Evolutionary conservation across 495 filamentous ascomycete genomes (phyloP).

Genomic region (Penicillium maclennaniae): DNA sequence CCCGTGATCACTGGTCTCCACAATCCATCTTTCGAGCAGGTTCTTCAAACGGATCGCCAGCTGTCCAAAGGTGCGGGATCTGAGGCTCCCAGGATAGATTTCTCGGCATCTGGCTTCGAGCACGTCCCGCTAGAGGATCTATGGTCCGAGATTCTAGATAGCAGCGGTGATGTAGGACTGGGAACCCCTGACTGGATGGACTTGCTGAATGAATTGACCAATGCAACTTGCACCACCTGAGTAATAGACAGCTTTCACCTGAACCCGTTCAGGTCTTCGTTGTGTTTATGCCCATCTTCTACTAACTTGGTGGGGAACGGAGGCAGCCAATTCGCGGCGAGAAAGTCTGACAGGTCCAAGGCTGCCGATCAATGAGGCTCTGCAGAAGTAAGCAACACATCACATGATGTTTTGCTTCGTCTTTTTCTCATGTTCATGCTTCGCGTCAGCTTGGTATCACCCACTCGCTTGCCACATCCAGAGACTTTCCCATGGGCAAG

Average conservation of each 20-base stretch:
- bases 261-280: too few relatives aligned
- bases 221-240: constrained; percentile 13
- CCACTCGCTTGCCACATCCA: too few relatives aligned
- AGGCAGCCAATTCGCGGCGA: too few relatives aligned
- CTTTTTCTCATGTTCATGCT: neutral
- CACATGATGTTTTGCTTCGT: constrained; percentile 4
- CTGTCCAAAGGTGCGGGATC: too few relatives aligned
- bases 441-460: too few relatives aligned
- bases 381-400: neutral
- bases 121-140: constrained; percentile 28
- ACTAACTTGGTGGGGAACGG: too few relatives aligned
- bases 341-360: neutral
- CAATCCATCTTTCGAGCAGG: neutral
- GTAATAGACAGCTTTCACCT: neutral
- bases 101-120: neutral
- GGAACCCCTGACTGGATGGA: constrained; percentile 31
- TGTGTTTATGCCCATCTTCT: too few relatives aligned
- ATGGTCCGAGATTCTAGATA: constrained; percentile 36
- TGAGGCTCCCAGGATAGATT: too few relatives aligned
- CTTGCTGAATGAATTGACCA: constrained; percentile 32
- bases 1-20: neutral
- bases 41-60: too few relatives aligned
- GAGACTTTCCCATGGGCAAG: too few relatives aligned
- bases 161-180: constrained; percentile 19
- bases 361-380: neutral